Percentiles rank a stretch among this genome's conserved stretches.
These are phyloP conservation scores for Quercus phellos DNA, from an alignment of 331 rosid genomes.

Conservation along the genomic window DNA sequence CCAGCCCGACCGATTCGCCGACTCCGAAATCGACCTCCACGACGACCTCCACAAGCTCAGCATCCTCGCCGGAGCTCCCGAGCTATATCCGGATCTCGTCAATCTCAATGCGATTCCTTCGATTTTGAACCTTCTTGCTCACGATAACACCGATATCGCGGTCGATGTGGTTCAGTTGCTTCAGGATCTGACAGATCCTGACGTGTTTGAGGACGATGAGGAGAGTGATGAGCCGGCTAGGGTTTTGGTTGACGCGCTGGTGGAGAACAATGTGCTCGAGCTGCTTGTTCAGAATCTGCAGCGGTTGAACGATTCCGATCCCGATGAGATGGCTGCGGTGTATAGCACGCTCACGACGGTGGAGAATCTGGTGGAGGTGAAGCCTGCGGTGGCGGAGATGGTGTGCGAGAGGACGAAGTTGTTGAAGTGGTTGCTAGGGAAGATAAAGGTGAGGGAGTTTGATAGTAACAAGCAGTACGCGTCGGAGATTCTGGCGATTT, in stretches of 20 bases:
- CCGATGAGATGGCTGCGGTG: slow-evolving; percentile 67
- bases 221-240: slow-evolving; percentile 71
- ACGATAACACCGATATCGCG: slow-evolving; percentile 83
- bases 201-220: slow-evolving; percentile 65
- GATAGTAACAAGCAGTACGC: slow-evolving; percentile 87
- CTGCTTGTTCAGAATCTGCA: slow-evolving; percentile 71
- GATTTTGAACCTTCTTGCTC: slow-evolving; percentile 62
- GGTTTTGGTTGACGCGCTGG: slow-evolving; percentile 63
- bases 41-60: slow-evolving; percentile 83
- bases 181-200: slow-evolving; percentile 84
- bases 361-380: slow-evolving; percentile 86
- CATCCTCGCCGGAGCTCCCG: slow-evolving; percentile 81
- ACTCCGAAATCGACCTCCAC: slow-evolving; percentile 86
- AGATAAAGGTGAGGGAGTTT: slow-evolving; percentile 82
- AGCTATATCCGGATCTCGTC: slow-evolving; percentile 80
- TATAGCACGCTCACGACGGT: slow-evolving; percentile 65
- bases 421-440: slow-evolving; percentile 77
- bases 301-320: slow-evolving; percentile 59
- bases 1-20: slow-evolving; percentile 89
- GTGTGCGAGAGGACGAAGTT: slow-evolving; percentile 80
- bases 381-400: slow-evolving; percentile 79
- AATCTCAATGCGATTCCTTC: slow-evolving; percentile 65
- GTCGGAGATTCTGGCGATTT: slow-evolving; percentile 79
- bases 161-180: slow-evolving; percentile 68
- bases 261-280: slow-evolving; percentile 72